These are phyloP conservation scores for Viola pubescens DNA, from an alignment of 441 rosid species.

Conservation along the genomic window DNA sequence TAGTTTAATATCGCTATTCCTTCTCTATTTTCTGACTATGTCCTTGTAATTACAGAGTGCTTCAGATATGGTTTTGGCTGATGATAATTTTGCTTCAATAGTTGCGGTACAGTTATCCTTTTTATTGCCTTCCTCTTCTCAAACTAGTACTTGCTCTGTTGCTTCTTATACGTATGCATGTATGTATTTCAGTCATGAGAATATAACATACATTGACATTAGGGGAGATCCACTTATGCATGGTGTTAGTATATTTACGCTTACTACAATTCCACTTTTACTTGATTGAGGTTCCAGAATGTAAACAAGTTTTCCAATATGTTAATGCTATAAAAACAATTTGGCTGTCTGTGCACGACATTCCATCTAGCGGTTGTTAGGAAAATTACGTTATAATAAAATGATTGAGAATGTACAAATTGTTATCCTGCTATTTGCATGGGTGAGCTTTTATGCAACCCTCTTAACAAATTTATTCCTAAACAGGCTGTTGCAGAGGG, in stretches of 20 bases:
- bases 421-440: no score
- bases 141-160: slow-evolving; percentile 8
- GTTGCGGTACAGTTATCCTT: slow-evolving; percentile 61
- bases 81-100: slow-evolving; percentile 95
- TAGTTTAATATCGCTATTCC: no score
- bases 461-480: slow-evolving; percentile 18
- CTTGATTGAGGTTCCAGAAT: no score
- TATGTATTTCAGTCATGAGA: not conserved
- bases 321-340: no score
- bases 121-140: slow-evolving; percentile 11
- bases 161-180: not conserved
- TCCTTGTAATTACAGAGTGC: slow-evolving; percentile 65
- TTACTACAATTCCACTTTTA: no score
- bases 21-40: slow-evolving; percentile 8
- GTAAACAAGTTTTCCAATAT: no score
- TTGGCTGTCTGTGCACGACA: no score
- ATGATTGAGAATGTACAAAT: no score
- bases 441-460: not conserved
- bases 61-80: slow-evolving; percentile 99
- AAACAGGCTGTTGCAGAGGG: slow-evolving; percentile 99
- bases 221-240: no score
- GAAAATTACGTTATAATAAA: no score
- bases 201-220: not conserved
- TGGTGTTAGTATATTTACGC: no score
- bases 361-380: no score